A percentile compares a stretch with the other conserved stretches of the same genome.
phyloP scores from a whole-genome alignment of 495 filamentous ascomycete genomes.

The Aspergillus indologenus region DNA sequence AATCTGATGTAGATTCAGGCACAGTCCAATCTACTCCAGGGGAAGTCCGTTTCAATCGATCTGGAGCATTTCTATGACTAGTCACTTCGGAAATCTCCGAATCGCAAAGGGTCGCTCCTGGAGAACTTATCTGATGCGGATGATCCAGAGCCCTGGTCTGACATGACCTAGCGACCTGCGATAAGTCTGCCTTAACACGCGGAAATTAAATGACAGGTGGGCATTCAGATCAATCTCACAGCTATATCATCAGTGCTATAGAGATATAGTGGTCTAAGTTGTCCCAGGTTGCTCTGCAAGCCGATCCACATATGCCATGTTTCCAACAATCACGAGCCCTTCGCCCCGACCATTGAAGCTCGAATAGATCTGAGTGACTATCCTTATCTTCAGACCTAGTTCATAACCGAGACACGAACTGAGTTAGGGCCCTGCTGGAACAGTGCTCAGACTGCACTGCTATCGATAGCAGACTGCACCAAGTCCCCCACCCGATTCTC shows the following conservation, averaged over 20 bases:
- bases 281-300: no score
- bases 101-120: neutral
- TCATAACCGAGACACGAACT: constrained; percentile 63
- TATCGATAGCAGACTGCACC: constrained; percentile 47
- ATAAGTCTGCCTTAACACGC: neutral
- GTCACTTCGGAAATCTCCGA: neutral
- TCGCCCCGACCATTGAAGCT: constrained; percentile 21
- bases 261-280: no score
- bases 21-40: neutral
- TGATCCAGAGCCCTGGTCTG: neutral
- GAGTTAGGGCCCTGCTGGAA: constrained; percentile 63
- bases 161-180: neutral
- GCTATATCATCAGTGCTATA: no score
- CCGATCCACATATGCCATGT: no score
- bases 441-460: constrained; percentile 46
- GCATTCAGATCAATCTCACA: no score
- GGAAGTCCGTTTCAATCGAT: neutral
- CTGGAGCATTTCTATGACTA: neutral
- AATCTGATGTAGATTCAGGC: neutral
- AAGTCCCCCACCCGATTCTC: constrained; percentile 42
- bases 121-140: neutral
- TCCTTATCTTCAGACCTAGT: constrained; percentile 53
- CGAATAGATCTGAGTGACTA: constrained; percentile 62
- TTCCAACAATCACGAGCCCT: neutral
- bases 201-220: neutral